Evolutionary conservation across 2,329 filamentous ascomycete species (phyloP), one percentile per base, ranked within the genome.

Genomic region (Aureobasidium namibiae): DNA sequence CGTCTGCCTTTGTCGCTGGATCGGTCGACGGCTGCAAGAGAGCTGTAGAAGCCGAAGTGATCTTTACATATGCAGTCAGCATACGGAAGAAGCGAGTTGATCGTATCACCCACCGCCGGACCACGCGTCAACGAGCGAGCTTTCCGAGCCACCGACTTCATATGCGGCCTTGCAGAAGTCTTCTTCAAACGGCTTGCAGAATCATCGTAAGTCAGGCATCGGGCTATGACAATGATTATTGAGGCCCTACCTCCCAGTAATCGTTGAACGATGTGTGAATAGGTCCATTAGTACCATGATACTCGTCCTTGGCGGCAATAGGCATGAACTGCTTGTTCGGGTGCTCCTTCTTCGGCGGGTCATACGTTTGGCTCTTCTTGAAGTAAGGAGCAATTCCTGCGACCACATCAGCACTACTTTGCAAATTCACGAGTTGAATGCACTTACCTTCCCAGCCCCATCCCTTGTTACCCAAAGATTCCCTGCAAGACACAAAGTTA

Each of bases 91-190:
- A 2, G 3, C 8, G 5, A 2, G 14, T 23, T 11, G 5, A n/a
- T 5, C 23, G 1, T 2, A n/a, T 6, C 4, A 38, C 48, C 36
- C 11, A 50, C 48, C 48, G 3, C 69, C 68, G 16, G 62, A 65
- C 68, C 68, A 71, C 1, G 69, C 67, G 60, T 72, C 69, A 1
- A 63, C 56, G 31, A 69, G 65, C 1, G 66, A 71, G 24, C 66
- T 67, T 18, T 66, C 42, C 29, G 64, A 64, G 2, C 48, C 48
- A 5, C 70, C 70, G 14, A 69, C 67, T 50, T 69, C 68, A 50
- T 72, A 68, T 0, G 67, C 67, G 14, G 72, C 70, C 39, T 69
- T 65, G 56, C 66, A 68, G 60, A 73, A 72, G 34, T 72, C 69
- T 29, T 72, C 66, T 59, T 71, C 70, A n/a, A 72, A 68, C 1